Conservation (phyloP, 2,329 filamentous ascomycete species). For the Apiospora marii region DNA sequence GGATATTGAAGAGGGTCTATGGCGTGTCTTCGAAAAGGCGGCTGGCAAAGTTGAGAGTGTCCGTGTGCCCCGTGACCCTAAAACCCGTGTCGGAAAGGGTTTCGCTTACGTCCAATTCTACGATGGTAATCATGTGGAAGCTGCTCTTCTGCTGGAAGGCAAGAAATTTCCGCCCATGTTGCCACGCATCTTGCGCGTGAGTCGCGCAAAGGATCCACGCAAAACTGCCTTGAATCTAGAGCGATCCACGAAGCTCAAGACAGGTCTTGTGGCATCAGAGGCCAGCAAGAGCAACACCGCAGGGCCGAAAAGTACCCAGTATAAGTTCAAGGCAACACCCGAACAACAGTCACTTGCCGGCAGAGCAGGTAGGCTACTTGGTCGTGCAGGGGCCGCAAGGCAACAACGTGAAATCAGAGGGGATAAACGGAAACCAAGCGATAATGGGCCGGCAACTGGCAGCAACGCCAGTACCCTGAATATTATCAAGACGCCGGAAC, state of each 20-base stretch:
- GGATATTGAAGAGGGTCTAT: conserved; percentile 92
- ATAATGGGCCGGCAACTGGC: conserved; percentile 30
- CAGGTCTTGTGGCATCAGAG: conserved; percentile 39
- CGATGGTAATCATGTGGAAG: conserved; percentile 87
- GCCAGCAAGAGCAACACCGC: conserved; percentile 34
- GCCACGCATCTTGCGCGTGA: conserved; percentile 86
- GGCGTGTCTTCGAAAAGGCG: conserved; percentile 77
- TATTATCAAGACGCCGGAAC: conserved; percentile 67
- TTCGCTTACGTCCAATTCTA: conserved; percentile 98
- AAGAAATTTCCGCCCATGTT: conserved; percentile 96
- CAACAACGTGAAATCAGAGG: conserved; percentile 47
- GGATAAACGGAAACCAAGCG: conserved; percentile 31
- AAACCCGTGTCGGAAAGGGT: conserved; percentile 93
- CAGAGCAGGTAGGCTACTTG: conserved; percentile 77
- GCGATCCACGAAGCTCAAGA: conserved; percentile 51
- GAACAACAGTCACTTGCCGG: conserved; percentile 76
- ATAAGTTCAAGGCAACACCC: conserved; percentile 74
- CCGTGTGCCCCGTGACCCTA: conserved; percentile 86
- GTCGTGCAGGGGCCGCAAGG: conserved; percentile 68
- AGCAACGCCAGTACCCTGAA: conserved; percentile 28
- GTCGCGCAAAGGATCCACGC: conserved; percentile 79
- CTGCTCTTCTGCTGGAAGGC: conserved; percentile 85
- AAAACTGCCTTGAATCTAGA: conserved; percentile 64
- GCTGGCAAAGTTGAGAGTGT: conserved; percentile 91
- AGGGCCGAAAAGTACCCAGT: conserved; percentile 56